A percentile compares a stretch with the other conserved stretches of the same genome.
These are phyloP conservation scores for Podaxis sp. DNA, from an alignment of 768 basidiomycete genomes.

Conservation along the genomic window DNA sequence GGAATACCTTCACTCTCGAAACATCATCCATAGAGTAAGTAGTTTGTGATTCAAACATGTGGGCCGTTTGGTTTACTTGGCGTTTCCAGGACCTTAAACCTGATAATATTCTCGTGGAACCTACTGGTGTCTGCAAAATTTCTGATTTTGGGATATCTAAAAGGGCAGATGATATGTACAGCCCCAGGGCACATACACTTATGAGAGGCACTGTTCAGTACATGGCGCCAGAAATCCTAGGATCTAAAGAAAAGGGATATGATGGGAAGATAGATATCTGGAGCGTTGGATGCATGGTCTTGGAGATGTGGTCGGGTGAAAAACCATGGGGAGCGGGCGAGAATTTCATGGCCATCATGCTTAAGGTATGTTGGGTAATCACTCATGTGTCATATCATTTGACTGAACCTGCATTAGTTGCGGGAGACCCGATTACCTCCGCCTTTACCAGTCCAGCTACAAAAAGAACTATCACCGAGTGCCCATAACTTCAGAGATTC, in stretches of 20 bases:
- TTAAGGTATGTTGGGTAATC: constrained; percentile 54
- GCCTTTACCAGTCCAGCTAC: constrained; percentile 70
- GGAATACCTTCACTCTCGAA: constrained; percentile 81
- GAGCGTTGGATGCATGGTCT: constrained; percentile 89
- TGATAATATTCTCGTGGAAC: constrained; percentile 92
- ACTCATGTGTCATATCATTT: not conserved
- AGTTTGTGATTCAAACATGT: not conserved
- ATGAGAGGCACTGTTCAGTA: constrained; percentile 94
- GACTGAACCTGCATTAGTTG: constrained; percentile 42
- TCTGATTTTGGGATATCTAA: constrained; percentile 98
- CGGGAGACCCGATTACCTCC: constrained; percentile 67
- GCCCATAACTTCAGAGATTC: constrained; percentile 73
- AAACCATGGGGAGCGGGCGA: constrained; percentile 84
- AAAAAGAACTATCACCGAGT: constrained; percentile 45
- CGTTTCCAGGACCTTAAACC: constrained; percentile 78
- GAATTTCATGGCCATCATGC: constrained; percentile 66
- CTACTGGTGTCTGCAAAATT: constrained; percentile 86
- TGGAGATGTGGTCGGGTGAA: constrained; percentile 96
- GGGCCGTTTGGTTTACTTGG: constrained; percentile 6
- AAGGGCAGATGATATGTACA: constrained; percentile 66
- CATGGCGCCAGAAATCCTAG: constrained; percentile 92
- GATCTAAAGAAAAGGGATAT: constrained; percentile 73
- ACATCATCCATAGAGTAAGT: constrained; percentile 82
- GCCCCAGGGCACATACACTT: constrained; percentile 62
- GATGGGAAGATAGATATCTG: constrained; percentile 96